A percentile compares a stretch with the other conserved stretches of the same genome.
Conservation (phyloP, 768 basidiomycete genomes). For the Mycena epipterygia region DNA sequence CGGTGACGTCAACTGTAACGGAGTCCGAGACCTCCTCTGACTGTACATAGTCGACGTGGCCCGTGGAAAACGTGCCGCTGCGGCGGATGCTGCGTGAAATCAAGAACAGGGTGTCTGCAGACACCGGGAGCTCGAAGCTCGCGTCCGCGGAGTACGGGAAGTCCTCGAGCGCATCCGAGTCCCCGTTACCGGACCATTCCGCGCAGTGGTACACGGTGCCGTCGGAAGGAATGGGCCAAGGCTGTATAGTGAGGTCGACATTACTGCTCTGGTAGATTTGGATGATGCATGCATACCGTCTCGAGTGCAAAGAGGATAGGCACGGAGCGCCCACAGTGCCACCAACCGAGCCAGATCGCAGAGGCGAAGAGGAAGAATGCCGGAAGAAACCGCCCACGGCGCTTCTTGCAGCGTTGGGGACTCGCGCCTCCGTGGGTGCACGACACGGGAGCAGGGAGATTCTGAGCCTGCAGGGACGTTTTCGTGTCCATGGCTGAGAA, state of each 20-base stretch:
- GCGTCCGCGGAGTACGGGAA: conserved; percentile 20
- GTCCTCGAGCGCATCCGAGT: not conserved
- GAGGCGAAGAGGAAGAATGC: not conserved
- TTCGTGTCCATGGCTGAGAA: conserved; percentile 18
- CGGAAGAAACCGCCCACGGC: not conserved
- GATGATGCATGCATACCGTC: not conserved
- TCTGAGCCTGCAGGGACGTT: not conserved
- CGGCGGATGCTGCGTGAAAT: conserved; percentile 37
- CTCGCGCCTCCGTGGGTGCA: not conserved
- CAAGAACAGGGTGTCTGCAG: conserved; percentile 44
- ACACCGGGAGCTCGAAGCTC: conserved; percentile 43
- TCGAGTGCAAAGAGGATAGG: not conserved
- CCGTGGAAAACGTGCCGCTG: conserved; percentile 32
- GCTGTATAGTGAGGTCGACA: not conserved
- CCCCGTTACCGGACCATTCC: not conserved
- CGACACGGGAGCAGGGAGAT: conserved; percentile 3
- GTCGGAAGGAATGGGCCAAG: conserved; percentile 13
- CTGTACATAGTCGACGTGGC: conserved; percentile 41
- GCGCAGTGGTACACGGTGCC: conserved; percentile 6
- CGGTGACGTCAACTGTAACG: conserved; percentile 43
- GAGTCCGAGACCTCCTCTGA: conserved; percentile 32
- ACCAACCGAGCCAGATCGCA: not conserved
- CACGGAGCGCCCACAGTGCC: too few relatives aligned
- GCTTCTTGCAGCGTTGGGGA: not conserved
- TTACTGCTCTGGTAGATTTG: too few relatives aligned